phyloP scores from a whole-genome alignment of 1,139 yeast species.

The Zhuliangozyma blackwelliae region DNA sequence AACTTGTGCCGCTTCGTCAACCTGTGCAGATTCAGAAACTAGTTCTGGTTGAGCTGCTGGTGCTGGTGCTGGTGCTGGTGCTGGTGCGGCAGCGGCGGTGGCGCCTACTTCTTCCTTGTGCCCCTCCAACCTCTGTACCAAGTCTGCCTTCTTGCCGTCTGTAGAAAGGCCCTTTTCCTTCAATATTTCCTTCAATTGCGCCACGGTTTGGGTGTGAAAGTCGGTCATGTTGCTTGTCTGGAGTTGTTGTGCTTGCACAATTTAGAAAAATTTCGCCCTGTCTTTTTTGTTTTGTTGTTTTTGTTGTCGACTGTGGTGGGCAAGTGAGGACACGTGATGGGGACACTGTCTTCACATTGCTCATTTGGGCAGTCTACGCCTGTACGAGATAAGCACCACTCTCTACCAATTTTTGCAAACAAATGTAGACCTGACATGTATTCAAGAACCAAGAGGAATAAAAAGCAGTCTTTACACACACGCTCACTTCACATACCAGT shows the following conservation, averaged over 20 bases:
- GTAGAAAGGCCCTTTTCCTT: slow-evolving; percentile 63
- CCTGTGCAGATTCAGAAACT: slow-evolving; percentile 12
- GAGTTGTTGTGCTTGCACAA: not conserved
- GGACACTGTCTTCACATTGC: too few species aligned
- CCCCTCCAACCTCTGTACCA: slow-evolving; percentile 58
- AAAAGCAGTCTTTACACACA: too few species aligned
- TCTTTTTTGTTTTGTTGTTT: too few species aligned
- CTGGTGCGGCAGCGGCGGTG: slow-evolving; percentile 9
- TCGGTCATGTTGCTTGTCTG: slow-evolving; percentile 42
- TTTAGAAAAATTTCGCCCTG: too few species aligned
- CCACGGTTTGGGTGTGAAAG: slow-evolving; percentile 67
- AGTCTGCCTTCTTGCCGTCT: slow-evolving; percentile 82
- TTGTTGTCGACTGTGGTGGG: too few species aligned
- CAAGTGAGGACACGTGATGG: too few species aligned
- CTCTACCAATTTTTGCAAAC: too few species aligned
- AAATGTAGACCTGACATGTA: too few species aligned
- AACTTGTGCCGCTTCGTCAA: slow-evolving; percentile 5
- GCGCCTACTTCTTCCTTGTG: slow-evolving; percentile 21
- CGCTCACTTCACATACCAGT: too few species aligned
- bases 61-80: slow-evolving; percentile 16
- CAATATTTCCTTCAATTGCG: slow-evolving; percentile 77
- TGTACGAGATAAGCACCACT: too few species aligned
- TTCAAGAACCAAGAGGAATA: too few species aligned
- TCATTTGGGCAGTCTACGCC: too few species aligned
- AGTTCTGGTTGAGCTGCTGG: slow-evolving; percentile 11